A percentile compares a stretch with the other conserved stretches of the same genome.
Evolutionary conservation across 306 rosid genomes (phyloP).

Genomic region (Hippophae rhamnoides): DNA sequence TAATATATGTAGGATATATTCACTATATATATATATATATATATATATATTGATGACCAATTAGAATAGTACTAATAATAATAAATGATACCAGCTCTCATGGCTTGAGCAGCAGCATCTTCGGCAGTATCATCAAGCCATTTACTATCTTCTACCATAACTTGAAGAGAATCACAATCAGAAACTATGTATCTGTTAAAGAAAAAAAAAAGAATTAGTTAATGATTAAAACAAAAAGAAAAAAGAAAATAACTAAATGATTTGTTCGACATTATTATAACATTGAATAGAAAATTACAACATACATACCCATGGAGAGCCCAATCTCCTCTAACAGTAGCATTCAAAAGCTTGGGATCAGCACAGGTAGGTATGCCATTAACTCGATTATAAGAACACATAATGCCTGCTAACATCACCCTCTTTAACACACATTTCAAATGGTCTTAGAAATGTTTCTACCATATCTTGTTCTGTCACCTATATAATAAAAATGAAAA

Average conservation of each 20-base stretch:
- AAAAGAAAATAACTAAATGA: neutral
- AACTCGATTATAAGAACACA: constrained; percentile 17
- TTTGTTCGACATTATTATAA: neutral
- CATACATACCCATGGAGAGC: constrained; percentile 16
- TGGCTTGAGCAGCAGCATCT: too few species aligned
- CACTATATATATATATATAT: too few species aligned
- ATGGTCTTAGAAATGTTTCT: constrained; percentile 13
- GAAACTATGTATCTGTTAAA: constrained; percentile 15
- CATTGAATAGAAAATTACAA: neutral
- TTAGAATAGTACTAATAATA: too few species aligned
- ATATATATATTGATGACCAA: too few species aligned
- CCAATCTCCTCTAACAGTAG: constrained; percentile 16
- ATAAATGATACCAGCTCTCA: too few species aligned
- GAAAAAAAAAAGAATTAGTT: neutral
- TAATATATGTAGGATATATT: too few species aligned
- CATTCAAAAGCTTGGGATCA: constrained; percentile 13
- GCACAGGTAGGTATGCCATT: constrained; percentile 22
- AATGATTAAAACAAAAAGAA: neutral
- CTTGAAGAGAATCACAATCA: too few species aligned
- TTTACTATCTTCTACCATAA: too few species aligned
- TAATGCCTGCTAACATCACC: constrained; percentile 19
- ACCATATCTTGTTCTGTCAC: constrained; percentile 19
- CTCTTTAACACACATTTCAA: constrained; percentile 20
- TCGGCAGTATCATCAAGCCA: too few species aligned
- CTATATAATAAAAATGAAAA: neutral